Percentiles rank a stretch among this genome's conserved stretches.
Evolutionary conservation across 2,329 filamentous ascomycete species (phyloP).

Genomic region (Rhynchosporium secalis): DNA sequence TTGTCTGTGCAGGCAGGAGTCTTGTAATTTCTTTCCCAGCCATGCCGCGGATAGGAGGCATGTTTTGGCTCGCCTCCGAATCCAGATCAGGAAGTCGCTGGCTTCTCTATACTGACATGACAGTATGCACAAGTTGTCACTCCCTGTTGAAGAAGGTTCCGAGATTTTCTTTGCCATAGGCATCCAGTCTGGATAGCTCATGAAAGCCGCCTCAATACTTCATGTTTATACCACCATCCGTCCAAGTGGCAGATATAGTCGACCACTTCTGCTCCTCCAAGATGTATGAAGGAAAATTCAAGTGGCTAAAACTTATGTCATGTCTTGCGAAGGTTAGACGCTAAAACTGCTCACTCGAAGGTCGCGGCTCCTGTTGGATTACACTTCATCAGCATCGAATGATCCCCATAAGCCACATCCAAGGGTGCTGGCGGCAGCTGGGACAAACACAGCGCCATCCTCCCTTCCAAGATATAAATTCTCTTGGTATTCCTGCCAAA

Average conservation of each 20-base stretch:
- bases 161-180: conserved; percentile 1
- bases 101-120: background rate
- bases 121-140: background rate
- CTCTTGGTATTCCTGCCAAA: conserved; percentile 16
- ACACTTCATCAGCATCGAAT: background rate
- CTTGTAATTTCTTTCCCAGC: conserved; percentile 5
- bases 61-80: conserved; percentile 2
- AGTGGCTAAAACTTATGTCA: no score
- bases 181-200: background rate
- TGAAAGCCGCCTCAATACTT: background rate
- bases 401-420: conserved; percentile 6
- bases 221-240: background rate
- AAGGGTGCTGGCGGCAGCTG: conserved; percentile 3
- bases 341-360: background rate
- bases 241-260: background rate
- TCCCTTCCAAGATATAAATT: conserved; percentile 5
- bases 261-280: background rate
- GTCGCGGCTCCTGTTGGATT: conserved; percentile 6
- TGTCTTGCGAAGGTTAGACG: background rate
- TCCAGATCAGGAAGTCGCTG: background rate
- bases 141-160: background rate
- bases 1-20: conserved; percentile 8
- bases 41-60: background rate
- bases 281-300: background rate
- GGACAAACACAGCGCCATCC: conserved; percentile 6